Base-by-base conservation (phyloP, 2,329 filamentous ascomycete species). In the Beauveria varroae region DNA sequence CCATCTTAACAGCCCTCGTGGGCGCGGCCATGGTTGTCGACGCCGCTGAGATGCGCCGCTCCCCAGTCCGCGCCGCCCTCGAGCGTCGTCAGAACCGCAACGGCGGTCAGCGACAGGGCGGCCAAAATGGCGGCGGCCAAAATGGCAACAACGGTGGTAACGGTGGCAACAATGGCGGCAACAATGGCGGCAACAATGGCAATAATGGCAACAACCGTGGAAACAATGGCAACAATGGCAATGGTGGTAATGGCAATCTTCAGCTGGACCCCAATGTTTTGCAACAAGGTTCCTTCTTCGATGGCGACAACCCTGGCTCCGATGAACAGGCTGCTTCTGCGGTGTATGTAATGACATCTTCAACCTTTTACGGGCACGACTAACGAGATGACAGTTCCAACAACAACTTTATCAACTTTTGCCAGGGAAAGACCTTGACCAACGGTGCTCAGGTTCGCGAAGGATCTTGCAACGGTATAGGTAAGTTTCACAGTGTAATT, bases 331-430 rank as follows among this genome's bases (percentile, higher is more conserved):
- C 79, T 34, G 74, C 79, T 43, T 86, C 83, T 7, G 67, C 68
- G 16, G 84, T 80, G 78, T 84, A 68, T 71, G 82, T 69, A 5
- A 30, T 24, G 5, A 3, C 3, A 24, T 6, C 3, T 24, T 60
- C 12, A 8, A n/a, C 16, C 24, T 12, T 12, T 43, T 10, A 18
- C 14, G 40, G 16, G 9, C 41, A 65, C 18, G n/a, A 57, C 68
- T 72, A 66, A 71, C 61, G 37, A 8, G 28, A 12, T 26, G n/a
- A n/a, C 60, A 86, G 83, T 64, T 82, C 86, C 65, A 63, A 74
- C 20, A 75, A 76, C 75, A 86, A 86, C 75, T 86, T 86, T 70
- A 84, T 86, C 79, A 86, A 86, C 77, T 84, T 85, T 70, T 86
- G 83, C 68, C 63, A 71, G 5, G 81, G 80, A 51, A 67, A 79